Base-by-base conservation (phyloP, 805 yeast genomes). In the Monosporozyma yasuniensis region DNA sequence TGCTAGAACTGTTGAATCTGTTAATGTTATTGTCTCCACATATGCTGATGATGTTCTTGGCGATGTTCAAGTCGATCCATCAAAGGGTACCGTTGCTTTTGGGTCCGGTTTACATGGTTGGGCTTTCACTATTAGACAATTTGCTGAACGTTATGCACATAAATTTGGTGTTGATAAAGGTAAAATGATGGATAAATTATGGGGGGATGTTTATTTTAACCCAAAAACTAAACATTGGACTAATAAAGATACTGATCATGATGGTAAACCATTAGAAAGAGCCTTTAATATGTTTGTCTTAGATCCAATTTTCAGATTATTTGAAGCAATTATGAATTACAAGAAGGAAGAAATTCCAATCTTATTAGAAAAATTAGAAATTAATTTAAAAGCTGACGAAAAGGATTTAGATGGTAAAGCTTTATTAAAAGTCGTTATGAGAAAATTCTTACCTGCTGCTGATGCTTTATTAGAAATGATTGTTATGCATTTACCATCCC, bases 31-130 rank as follows among this genome's bases (percentile, higher is more conserved):
- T 73, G 88, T 91, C 73, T 80, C 98, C 61, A 91, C 98, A 66
- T 91, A 91, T 79, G 77, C 82, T 68, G 99, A 91, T 74, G 78
- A 80, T 75, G 74, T 79, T 56, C 75, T 91, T 59, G 99, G 99
- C 79, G 98, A 91, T 71, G 84, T 79, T 68, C 97, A 91, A 80
- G 98, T 91, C 59, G 90, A 84, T 95, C 99, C 99, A 76, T 95
- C 90, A 74, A 75, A 77, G 72, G 99, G 99, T 79, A 91, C 97
- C 75, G 96, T 91, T 71, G 99, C 99, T 64, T 91, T 91, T 77
- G 97, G 96, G 80, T 93, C 98, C 74, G 99, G 98, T 85, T 81
- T 91, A 72, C 99, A 91, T 83, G 99, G 99, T 77, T 91, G 99
- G 99, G 98, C 97, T 72, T 91, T 91, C 90, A 91, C 99, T 66